phyloP scores from a whole-genome alignment of 371 early-diverging fungal species.

The Syncephalastrum monosporum region DNA sequence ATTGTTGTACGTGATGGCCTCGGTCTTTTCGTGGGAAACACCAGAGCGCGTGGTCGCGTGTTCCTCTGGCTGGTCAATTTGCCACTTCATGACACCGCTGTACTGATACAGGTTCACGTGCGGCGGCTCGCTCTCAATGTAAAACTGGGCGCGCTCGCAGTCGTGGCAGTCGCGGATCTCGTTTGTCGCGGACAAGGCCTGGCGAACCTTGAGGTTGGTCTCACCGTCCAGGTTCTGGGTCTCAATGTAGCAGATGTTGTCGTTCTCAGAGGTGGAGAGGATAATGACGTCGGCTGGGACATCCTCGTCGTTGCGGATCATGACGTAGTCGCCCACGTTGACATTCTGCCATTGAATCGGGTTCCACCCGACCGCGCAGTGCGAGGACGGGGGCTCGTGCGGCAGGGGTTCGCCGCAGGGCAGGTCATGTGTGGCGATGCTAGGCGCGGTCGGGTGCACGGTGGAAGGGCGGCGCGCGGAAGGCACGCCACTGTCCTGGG shows the following conservation, averaged over 20 bases:
- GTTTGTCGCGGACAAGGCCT: slow-evolving; percentile 37
- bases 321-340: slow-evolving; percentile 89
- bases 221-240: slow-evolving; percentile 89
- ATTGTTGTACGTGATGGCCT: slow-evolving; percentile 78
- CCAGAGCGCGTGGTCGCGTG: slow-evolving; percentile 16
- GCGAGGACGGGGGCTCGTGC: slow-evolving; percentile 23
- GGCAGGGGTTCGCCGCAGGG: slow-evolving; percentile 29
- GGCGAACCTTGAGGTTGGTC: slow-evolving; percentile 75
- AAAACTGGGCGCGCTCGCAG: slow-evolving; percentile 55
- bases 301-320: slow-evolving; percentile 82
- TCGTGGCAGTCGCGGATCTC: slow-evolving; percentile 45
- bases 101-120: slow-evolving; percentile 74
- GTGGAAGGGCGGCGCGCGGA: slow-evolving; percentile 24
- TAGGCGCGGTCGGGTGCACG: slow-evolving; percentile 16
- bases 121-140: slow-evolving; percentile 80
- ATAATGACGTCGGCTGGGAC: slow-evolving; percentile 89
- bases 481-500: slow-evolving; percentile 7
- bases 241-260: slow-evolving; percentile 73
- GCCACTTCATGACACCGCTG: slow-evolving; percentile 66
- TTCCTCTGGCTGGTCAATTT: slow-evolving; percentile 30
- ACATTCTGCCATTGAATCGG: slow-evolving; percentile 77
- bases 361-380: slow-evolving; percentile 42
- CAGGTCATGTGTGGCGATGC: background rate
- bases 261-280: slow-evolving; percentile 63
- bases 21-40: slow-evolving; percentile 51